These are phyloP conservation scores for Solanum phureja DNA, from an alignment of 257 asterid genomes.

Conservation along the genomic window DNA sequence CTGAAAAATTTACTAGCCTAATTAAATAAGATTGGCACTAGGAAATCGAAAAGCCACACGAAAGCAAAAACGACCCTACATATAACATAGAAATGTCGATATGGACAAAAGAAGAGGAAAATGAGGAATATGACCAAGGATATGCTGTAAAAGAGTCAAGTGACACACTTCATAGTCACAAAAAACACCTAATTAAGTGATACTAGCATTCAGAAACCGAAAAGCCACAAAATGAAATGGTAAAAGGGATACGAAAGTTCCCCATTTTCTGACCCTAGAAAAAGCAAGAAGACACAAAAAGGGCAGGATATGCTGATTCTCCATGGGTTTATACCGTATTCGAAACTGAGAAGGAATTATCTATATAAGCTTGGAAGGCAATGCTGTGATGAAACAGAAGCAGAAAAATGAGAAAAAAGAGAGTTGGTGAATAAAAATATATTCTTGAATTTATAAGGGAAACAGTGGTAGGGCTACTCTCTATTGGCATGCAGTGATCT, in stretches of 20 bases:
- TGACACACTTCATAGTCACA: background rate
- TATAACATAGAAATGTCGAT: background rate
- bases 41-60: background rate
- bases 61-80: background rate
- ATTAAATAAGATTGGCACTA: background rate
- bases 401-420: background rate
- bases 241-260: slow-evolving; percentile 2
- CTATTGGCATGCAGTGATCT: slow-evolving; percentile 29
- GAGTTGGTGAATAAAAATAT: background rate
- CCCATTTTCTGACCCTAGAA: background rate
- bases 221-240: background rate
- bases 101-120: background rate
- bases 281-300: background rate
- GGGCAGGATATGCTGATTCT: slow-evolving; percentile 27
- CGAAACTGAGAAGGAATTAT: background rate
- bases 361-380: background rate
- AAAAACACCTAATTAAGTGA: background rate
- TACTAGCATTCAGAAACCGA: background rate
- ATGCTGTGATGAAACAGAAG: background rate
- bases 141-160: slow-evolving; percentile 8
- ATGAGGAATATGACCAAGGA: slow-evolving; percentile 12
- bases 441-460: slow-evolving; percentile 5
- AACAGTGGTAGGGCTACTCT: slow-evolving; percentile 36
- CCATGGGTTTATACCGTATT: slow-evolving; percentile 21
- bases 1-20: background rate